phyloP scores from a whole-genome alignment of 331 rosid species.

The Quercus phellos region DNA sequence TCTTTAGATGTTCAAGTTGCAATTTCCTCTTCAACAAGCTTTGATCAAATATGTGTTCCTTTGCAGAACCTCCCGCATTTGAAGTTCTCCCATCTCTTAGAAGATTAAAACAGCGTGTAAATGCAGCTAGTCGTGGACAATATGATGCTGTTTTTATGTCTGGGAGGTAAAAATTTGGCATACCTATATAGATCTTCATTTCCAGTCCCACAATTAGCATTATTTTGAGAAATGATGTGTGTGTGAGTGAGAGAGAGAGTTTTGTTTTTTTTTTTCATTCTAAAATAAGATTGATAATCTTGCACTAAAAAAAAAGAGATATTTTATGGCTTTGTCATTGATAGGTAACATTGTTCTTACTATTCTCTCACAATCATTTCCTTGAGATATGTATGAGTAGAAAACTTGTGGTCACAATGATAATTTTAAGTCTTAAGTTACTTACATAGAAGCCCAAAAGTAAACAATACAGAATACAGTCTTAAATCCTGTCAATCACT shows the following conservation, averaged over 20 bases:
- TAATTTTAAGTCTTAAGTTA: not conserved
- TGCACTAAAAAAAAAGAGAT: not conserved
- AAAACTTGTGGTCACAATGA: not conserved
- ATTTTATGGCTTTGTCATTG: not conserved
- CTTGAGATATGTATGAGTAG: not conserved
- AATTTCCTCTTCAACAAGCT: not conserved
- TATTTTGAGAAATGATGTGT: not conserved
- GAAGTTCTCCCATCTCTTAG: conserved; percentile 94
- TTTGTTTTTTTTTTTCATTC: not conserved
- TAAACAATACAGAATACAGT: not conserved
- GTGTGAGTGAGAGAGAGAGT: not conserved
- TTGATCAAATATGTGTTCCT: not conserved
- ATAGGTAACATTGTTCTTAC: not conserved
- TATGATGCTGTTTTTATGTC: conserved; percentile 93
- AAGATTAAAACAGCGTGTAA: conserved; percentile 74
- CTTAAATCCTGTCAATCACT: not conserved
- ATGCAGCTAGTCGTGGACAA: conserved; percentile 78
- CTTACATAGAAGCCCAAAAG: not conserved
- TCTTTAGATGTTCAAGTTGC: not conserved
- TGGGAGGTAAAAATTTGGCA: conserved; percentile 60
- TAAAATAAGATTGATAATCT: not conserved
- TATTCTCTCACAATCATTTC: not conserved
- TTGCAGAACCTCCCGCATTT: conserved; percentile 86
- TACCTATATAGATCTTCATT: not conserved
- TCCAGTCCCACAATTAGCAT: not conserved